phyloP scores from a whole-genome alignment of 2,329 filamentous ascomycete species.

The Fusarium fujikuroi region DNA sequence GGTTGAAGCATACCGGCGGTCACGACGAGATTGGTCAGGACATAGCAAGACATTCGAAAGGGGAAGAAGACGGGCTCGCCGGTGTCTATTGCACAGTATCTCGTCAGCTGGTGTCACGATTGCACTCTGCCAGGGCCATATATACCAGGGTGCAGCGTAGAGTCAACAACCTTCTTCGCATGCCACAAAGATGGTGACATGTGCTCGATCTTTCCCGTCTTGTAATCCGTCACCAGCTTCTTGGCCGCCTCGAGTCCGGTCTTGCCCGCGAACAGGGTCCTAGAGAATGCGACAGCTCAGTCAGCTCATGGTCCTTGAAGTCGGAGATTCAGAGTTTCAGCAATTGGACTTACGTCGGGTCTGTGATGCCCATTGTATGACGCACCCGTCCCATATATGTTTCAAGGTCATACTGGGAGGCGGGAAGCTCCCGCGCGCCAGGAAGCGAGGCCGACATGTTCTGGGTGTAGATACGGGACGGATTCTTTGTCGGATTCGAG shows the following conservation, averaged over 20 bases:
- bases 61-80: constrained; percentile 91
- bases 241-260: constrained; percentile 88
- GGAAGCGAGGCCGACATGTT: constrained; percentile 74
- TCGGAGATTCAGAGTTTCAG: background rate
- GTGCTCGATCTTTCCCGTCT: constrained; percentile 78
- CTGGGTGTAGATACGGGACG: constrained; percentile 2
- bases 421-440: constrained; percentile 82
- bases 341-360: constrained; percentile 82
- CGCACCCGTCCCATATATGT: constrained; percentile 96
- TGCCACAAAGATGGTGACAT: constrained; percentile 95
- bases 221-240: constrained; percentile 82
- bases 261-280: constrained; percentile 84
- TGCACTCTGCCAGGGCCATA: background rate
- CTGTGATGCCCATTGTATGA: constrained; percentile 89
- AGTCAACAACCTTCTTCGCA: constrained; percentile 97
- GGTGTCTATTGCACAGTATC: constrained; percentile 72
- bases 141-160: constrained; percentile 92
- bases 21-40: constrained; percentile 91
- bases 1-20: constrained; percentile 98
- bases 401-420: constrained; percentile 89
- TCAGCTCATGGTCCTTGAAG: constrained; percentile 9
- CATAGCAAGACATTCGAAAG: constrained; percentile 97
- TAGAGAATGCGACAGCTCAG: constrained; percentile 52
- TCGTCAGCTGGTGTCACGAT: constrained; percentile 22
- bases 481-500: constrained; percentile 16